phyloP scores from a whole-genome alignment of 768 basidiomycete species.

The Boletus rufocinnamomeus region DNA sequence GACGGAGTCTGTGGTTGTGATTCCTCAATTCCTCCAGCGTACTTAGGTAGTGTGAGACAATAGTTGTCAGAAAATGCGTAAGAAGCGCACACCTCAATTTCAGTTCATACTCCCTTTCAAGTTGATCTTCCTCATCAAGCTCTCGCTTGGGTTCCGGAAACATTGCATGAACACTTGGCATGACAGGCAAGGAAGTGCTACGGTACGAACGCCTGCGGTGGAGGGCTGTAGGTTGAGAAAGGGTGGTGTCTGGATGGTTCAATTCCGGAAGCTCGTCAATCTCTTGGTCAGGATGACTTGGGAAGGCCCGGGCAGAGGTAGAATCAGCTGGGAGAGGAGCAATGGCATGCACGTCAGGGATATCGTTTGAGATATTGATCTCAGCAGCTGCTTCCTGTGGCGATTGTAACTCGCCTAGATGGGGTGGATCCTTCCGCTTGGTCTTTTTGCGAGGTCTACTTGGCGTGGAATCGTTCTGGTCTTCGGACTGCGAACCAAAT shows the following conservation, averaged over 20 bases:
- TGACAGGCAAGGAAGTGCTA: constrained; percentile 39
- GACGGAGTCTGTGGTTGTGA: constrained; percentile 69
- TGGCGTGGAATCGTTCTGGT: constrained; percentile 32
- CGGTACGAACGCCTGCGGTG: constrained; percentile 23
- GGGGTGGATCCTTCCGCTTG: constrained; percentile 27
- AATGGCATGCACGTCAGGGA: constrained; percentile 5
- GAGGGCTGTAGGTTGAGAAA: not conserved
- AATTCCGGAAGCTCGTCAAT: not conserved
- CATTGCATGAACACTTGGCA: constrained; percentile 26
- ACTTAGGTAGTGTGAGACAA: constrained; percentile 37
- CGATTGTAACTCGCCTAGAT: constrained; percentile 25
- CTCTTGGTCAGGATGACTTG: constrained; percentile 9
- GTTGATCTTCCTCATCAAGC: constrained; percentile 48
- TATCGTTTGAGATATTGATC: constrained; percentile 7
- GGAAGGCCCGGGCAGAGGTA: not conserved
- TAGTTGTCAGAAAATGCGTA: not conserved
- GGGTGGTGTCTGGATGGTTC: not conserved
- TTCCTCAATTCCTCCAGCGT: constrained; percentile 57
- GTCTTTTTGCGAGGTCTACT: constrained; percentile 13
- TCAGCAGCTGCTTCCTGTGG: constrained; percentile 19
- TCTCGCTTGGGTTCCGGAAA: constrained; percentile 40
- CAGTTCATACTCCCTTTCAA: constrained; percentile 56
- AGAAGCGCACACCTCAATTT: constrained; percentile 25
- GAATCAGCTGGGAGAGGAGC: constrained; percentile 10
- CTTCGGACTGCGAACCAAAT: constrained; percentile 48